These are phyloP conservation scores for Hordeum marinum DNA, from an alignment of 176 grass and related monocot genomes.

Conservation along the genomic window DNA sequence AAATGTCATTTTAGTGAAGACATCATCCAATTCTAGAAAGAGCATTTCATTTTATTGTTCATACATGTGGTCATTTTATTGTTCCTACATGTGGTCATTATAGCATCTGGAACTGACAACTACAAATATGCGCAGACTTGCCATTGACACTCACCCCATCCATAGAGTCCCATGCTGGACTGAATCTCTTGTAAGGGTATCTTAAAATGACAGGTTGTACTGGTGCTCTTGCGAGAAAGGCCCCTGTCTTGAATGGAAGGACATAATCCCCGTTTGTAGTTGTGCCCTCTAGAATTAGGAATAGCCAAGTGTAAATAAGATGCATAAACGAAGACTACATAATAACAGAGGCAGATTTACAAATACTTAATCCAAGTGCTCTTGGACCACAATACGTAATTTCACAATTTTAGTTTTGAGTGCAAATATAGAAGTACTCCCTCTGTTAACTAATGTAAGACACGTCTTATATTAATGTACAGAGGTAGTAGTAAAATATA, in stretches of 20 bases:
- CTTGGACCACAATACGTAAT: background rate
- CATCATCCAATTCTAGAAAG: background rate
- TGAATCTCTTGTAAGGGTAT: constrained; percentile 88
- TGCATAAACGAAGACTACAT: background rate
- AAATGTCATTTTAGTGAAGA: background rate
- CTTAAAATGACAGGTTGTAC: constrained; percentile 79
- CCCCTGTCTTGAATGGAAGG: constrained; percentile 90
- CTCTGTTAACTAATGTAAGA: too few relatives aligned
- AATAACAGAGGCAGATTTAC: background rate
- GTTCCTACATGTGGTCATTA: background rate
- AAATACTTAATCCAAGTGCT: background rate
- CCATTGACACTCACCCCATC: constrained; percentile 53
- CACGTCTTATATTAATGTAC: too few relatives aligned
- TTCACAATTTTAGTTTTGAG: background rate
- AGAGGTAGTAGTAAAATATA: background rate
- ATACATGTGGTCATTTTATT: background rate
- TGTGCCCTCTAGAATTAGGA: constrained; percentile 63
- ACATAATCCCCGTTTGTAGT: constrained; percentile 97
- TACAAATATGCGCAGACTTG: background rate
- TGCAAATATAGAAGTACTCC: background rate
- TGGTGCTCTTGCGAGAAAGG: constrained; percentile 81
- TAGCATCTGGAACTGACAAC: background rate
- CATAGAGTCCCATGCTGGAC: constrained; percentile 96
- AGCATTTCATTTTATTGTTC: background rate
- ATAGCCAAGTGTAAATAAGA: background rate